Conservation (phyloP, 2,329 filamentous ascomycete species). For the Sporothrix luriei region DNA sequence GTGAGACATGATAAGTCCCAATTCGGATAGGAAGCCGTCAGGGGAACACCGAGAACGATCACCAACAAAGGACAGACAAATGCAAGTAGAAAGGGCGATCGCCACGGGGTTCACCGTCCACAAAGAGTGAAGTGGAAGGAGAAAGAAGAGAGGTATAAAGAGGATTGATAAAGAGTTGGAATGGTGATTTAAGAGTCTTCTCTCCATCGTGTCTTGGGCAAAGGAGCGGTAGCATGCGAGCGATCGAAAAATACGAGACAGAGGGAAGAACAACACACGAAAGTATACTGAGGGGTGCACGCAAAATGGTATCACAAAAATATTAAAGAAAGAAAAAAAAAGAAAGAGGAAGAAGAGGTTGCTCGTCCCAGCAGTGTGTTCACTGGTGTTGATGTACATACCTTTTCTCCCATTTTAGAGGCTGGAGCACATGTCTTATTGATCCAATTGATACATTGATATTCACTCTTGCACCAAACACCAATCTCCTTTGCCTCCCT, state of each 20-base stretch:
- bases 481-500: constrained; percentile 19
- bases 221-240: background rate
- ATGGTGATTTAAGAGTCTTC: background rate
- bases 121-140: background rate
- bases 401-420: background rate
- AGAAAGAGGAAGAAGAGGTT: constrained; percentile 4
- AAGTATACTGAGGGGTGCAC: background rate
- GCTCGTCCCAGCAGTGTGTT: background rate
- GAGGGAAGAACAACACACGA: background rate
- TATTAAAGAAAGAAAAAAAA: constrained; percentile 11
- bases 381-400: background rate
- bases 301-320: background rate
- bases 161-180: background rate
- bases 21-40: constrained; percentile 16
- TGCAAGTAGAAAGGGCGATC: background rate
- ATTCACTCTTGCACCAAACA: background rate
- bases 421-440: background rate
- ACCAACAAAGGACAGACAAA: background rate
- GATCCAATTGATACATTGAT: background rate
- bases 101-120: constrained; percentile 24
- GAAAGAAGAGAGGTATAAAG: background rate
- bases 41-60: constrained; percentile 8
- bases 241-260: too few species aligned
- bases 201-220: background rate
- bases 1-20: constrained; percentile 22